phyloP scores from a whole-genome alignment of 108 stramenopile genomes.

The Fragilariopsis cylindrus region DNA sequence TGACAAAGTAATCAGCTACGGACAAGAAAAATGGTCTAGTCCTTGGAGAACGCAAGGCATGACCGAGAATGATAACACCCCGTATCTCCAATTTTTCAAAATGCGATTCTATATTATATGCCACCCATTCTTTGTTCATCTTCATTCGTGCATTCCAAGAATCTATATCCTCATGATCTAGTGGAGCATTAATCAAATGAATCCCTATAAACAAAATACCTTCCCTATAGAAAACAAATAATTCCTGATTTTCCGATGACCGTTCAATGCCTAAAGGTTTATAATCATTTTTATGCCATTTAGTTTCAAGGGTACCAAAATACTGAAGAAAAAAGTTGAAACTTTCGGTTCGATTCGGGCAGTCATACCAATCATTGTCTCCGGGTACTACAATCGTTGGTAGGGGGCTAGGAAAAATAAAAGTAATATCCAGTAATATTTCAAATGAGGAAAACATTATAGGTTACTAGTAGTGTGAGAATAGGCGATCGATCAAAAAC shows the following conservation, averaged over 20 bases:
- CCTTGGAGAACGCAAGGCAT: conserved; percentile 12
- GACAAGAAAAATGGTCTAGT: conserved; percentile 22
- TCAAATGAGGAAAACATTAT: too few relatives aligned
- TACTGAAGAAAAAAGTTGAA: conserved; percentile 14
- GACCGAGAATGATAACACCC: conserved; percentile 33
- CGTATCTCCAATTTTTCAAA: conserved; percentile 17
- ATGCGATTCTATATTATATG: conserved; percentile 8
- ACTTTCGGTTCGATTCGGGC: conserved; percentile 15
- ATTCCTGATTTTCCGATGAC: conserved; percentile 10
- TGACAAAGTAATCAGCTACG: conserved; percentile 12
- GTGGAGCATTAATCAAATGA: conserved; percentile 19
- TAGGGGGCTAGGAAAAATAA: conserved; percentile 8
- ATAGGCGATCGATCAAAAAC: too few relatives aligned
- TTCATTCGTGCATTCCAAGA: conserved; percentile 20
- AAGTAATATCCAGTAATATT: too few relatives aligned
- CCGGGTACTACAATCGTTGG: conserved; percentile 30
- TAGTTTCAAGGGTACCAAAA: conserved; percentile 28
- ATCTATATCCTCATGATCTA: conserved; percentile 14
- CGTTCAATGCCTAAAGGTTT: not conserved
- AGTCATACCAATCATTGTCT: conserved; percentile 42
- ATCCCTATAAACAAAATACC: conserved; percentile 28
- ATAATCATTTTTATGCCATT: conserved; percentile 26
- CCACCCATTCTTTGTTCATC: conserved; percentile 24
- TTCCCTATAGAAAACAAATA: conserved; percentile 23
- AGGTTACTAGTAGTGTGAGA: too few relatives aligned